Conservation (phyloP, 495 filamentous ascomycete species). For the Penicillium simplicissimum region DNA sequence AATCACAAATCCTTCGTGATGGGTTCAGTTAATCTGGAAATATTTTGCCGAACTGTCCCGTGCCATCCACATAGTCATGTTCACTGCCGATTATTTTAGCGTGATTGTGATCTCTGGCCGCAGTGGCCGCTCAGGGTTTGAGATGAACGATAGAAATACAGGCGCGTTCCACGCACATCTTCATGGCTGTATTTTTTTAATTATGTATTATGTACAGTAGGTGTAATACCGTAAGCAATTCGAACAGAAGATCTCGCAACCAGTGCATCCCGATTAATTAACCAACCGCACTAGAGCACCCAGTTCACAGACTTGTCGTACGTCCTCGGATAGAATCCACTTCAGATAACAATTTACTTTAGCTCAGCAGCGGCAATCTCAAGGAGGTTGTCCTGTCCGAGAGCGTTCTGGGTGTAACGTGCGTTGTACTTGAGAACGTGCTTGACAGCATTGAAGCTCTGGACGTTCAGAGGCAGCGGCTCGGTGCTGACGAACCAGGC, state of each 20-base stretch:
- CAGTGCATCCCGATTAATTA: too few relatives aligned
- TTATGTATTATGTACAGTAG: too few relatives aligned
- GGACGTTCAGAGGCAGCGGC: conserved; percentile 52
- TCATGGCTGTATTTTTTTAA: too few relatives aligned
- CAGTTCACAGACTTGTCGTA: neutral
- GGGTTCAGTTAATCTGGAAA: too few relatives aligned
- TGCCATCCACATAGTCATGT: neutral
- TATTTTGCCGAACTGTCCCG: neutral
- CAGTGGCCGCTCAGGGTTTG: too few relatives aligned
- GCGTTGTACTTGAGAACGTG: conserved; percentile 65
- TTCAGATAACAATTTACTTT: conserved; percentile 7
- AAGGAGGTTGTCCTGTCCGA: conserved; percentile 56
- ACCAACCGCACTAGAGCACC: too few relatives aligned
- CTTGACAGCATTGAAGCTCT: conserved; percentile 56
- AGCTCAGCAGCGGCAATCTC: conserved; percentile 25
- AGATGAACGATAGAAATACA: neutral
- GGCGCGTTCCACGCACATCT: too few relatives aligned
- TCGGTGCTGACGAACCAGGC: conserved; percentile 57
- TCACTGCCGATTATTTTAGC: neutral
- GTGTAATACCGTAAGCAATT: too few relatives aligned
- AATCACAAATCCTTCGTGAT: too few relatives aligned
- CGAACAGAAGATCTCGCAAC: too few relatives aligned
- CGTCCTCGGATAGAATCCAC: too few relatives aligned
- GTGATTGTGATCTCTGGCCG: too few relatives aligned
- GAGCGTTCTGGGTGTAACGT: conserved; percentile 59